Percentiles rank a stretch among this genome's conserved stretches.
These are phyloP conservation scores for Mycosarcoma maydis DNA, from an alignment of 1,284 basidiomycete species.

Conservation along the genomic window DNA sequence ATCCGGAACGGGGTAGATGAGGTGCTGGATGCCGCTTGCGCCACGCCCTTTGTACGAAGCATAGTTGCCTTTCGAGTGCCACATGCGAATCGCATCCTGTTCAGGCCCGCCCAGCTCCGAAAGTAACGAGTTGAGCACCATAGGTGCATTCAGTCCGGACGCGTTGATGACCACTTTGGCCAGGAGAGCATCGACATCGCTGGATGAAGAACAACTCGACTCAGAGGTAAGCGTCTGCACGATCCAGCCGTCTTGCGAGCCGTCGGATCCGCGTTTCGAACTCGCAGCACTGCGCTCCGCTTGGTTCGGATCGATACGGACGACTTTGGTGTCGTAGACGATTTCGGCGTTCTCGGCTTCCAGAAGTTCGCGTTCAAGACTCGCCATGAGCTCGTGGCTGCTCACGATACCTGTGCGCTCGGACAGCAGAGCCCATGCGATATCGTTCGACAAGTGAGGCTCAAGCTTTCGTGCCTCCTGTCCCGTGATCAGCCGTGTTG, in stretches of 20 bases:
- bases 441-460: constrained; percentile 79
- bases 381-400: constrained; percentile 80
- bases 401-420: constrained; percentile 91
- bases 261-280: constrained; percentile 49
- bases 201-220: constrained; percentile 28
- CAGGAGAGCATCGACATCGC: constrained; percentile 76
- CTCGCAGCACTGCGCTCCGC: constrained; percentile 10
- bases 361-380: constrained; percentile 79
- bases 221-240: constrained; percentile 69
- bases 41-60: constrained; percentile 59
- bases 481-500: constrained; percentile 75
- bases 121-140: constrained; percentile 58
- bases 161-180: constrained; percentile 87
- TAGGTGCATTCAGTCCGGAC: constrained; percentile 76
- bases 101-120: constrained; percentile 14
- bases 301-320: constrained; percentile 81
- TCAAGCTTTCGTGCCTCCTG: constrained; percentile 80
- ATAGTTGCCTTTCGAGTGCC: constrained; percentile 64
- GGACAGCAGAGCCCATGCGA: constrained; percentile 80
- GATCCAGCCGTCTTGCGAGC: constrained; percentile 70
- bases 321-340: constrained; percentile 83
- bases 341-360: constrained; percentile 79
- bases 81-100: constrained; percentile 49
- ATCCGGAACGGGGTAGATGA: constrained; percentile 63
- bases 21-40: constrained; percentile 42